Evolutionary conservation across 257 asterid genomes (phyloP), one percentile per base, ranked within the genome.

Genomic region (Plectranthus barbatus): DNA sequence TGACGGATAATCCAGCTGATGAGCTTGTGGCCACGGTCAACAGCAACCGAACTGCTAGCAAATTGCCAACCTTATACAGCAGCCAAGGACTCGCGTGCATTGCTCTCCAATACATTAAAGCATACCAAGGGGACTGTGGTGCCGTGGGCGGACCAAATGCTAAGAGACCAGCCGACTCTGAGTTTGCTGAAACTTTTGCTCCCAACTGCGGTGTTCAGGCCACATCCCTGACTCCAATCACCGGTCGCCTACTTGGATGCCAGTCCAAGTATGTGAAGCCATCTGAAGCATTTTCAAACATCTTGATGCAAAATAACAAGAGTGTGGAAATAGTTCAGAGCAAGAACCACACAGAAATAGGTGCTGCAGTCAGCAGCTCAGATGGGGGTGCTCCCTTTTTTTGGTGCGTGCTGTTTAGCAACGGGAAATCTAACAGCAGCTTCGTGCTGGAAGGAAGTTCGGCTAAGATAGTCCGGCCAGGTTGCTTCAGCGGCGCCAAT

Each of bases 21-120:
- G 63, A 86, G 80, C 74, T 91, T 10, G 77, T 91, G 15, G 68
- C 81, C 18, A 34, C 21, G 15, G 34, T 91, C 62, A 91, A 84
- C 76, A 66, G 68, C 17, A 91, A 91, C 7, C 67, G 98, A 77
- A 88, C 95, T 0, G 81, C 95, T 0, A 81, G 88, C 24, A 83
- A 85, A 56, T 72, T 84, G 1, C 59, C 95, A 5, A 62, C 90
- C 40, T 72, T 91, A n/a, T 71, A 68, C 89, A 91, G 88, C 86
- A 88, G 69, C 71, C 82, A 82, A 0, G 98, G 98, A 59, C 80
- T 91, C 12, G 98, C 92, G 0, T 91, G 98, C 75, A 66, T 91
- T 34, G 96, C 98, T 17, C 82, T 91, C 71, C 98, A 91, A 64
- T 91, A 91, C 82, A 73, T 88, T 39, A 91, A 91, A 75, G 96